A percentile compares a stretch with the other conserved stretches of the same genome.
These are phyloP conservation scores for Elymus sibiricus DNA, from an alignment of 176 grass and related monocot species.

Conservation along the genomic window DNA sequence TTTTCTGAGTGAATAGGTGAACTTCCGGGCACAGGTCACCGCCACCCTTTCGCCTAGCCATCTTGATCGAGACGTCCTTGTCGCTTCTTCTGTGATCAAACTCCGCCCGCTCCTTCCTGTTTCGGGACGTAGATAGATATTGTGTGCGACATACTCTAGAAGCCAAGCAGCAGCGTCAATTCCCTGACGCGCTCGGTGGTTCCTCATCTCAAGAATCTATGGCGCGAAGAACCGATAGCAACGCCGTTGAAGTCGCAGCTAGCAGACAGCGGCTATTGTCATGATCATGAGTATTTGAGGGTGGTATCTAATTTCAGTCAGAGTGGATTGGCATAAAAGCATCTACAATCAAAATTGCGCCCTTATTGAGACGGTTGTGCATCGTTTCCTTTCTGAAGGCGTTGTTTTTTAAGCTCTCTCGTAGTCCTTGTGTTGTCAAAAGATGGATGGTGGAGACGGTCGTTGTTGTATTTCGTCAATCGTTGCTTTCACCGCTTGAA, in stretches of 20 bases:
- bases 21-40: neutral
- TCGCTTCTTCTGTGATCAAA: constrained; percentile 10
- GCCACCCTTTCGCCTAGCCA: neutral
- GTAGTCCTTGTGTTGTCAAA: no score
- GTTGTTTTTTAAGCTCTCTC: no score
- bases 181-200: neutral
- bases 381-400: no score
- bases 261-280: neutral
- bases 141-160: neutral
- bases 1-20: neutral
- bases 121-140: neutral
- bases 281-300: neutral
- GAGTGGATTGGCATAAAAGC: neutral
- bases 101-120: neutral
- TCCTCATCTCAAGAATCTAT: neutral
- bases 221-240: neutral
- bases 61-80: constrained; percentile 27
- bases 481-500: no score
- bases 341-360: no score
- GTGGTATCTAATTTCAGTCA: neutral
- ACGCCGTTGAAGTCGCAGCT: neutral
- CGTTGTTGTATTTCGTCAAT: no score
- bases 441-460: no score
- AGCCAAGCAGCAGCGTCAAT: neutral
- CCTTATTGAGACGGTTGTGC: no score